These are phyloP conservation scores for Penicillium chermesinum DNA, from an alignment of 495 filamentous ascomycete species.

Conservation along the genomic window DNA sequence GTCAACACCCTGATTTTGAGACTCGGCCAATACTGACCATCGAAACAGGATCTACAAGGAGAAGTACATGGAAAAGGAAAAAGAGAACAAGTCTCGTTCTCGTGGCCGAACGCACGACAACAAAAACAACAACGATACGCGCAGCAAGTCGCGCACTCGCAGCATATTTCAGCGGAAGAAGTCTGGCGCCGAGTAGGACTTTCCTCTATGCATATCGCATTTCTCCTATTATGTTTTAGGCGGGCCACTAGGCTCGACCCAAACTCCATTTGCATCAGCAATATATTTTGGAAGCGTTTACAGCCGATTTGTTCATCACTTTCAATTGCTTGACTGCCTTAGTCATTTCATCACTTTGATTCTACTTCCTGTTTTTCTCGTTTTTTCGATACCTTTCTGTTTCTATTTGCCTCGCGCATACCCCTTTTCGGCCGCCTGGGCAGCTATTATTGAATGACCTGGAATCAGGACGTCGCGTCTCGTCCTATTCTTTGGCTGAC, in stretches of 20 bases:
- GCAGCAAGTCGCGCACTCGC: constrained; percentile 60
- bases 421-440: constrained; percentile 24
- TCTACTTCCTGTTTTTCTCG: constrained; percentile 5
- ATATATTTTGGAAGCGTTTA: constrained; percentile 19
- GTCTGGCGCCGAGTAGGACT: constrained; percentile 31
- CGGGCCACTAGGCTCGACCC: not conserved
- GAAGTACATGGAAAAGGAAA: constrained; percentile 83
- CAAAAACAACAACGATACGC: constrained; percentile 50
- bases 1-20: too few species aligned
- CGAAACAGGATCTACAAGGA: constrained; percentile 79
- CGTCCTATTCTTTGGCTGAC: constrained; percentile 17
- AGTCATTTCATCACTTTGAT: too few species aligned
- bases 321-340: constrained; percentile 3
- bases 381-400: constrained; percentile 10
- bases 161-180: constrained; percentile 65
- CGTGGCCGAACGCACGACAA: constrained; percentile 30
- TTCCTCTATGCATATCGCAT: constrained; percentile 4
- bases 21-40: too few species aligned
- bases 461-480: constrained; percentile 2
- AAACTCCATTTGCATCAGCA: constrained; percentile 4
- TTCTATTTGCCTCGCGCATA: constrained; percentile 4
- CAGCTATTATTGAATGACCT: constrained; percentile 22
- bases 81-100: constrained; percentile 15
- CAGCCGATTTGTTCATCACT: constrained; percentile 9
- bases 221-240: too few species aligned